Conservation (phyloP, 768 basidiomycete species). For the Mycena polygramma region DNA sequence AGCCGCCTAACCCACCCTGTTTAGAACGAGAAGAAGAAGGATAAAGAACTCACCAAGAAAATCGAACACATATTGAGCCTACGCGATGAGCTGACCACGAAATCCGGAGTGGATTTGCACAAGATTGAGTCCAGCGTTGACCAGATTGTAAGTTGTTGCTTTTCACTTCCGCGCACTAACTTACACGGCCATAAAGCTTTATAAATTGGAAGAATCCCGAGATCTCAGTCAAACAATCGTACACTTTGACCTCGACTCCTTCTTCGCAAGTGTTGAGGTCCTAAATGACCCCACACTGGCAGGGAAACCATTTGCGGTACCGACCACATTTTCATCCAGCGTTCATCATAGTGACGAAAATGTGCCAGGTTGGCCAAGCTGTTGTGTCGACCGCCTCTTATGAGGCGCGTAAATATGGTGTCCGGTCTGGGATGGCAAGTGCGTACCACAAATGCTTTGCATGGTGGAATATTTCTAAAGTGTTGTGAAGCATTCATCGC, state of each 20-base stretch:
- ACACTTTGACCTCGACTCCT: conserved; percentile 97
- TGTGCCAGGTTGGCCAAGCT: conserved; percentile 28
- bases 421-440: conserved; percentile 97
- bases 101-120: conserved; percentile 68
- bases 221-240: conserved; percentile 90
- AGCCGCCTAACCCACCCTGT: background rate
- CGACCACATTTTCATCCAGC: background rate
- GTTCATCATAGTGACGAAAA: background rate
- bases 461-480: background rate
- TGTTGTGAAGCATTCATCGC: conserved; percentile 84
- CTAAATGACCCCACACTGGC: conserved; percentile 72
- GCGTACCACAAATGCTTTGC: conserved; percentile 35
- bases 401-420: conserved; percentile 90
- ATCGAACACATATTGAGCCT: conserved; percentile 78
- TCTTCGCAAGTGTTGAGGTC: conserved; percentile 86
- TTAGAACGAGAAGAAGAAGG: conserved; percentile 91
- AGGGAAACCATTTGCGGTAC: conserved; percentile 82
- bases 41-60: conserved; percentile 84
- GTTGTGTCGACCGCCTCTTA: conserved; percentile 65
- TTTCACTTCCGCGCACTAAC: conserved; percentile 1
- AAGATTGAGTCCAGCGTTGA: conserved; percentile 78
- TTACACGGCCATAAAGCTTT: conserved; percentile 57
- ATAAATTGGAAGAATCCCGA: conserved; percentile 78
- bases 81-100: conserved; percentile 69
- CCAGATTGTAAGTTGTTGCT: conserved; percentile 65